Base-by-base conservation (phyloP, 2,329 filamentous ascomycete genomes). In the Aspergillus fumigatus region DNA sequence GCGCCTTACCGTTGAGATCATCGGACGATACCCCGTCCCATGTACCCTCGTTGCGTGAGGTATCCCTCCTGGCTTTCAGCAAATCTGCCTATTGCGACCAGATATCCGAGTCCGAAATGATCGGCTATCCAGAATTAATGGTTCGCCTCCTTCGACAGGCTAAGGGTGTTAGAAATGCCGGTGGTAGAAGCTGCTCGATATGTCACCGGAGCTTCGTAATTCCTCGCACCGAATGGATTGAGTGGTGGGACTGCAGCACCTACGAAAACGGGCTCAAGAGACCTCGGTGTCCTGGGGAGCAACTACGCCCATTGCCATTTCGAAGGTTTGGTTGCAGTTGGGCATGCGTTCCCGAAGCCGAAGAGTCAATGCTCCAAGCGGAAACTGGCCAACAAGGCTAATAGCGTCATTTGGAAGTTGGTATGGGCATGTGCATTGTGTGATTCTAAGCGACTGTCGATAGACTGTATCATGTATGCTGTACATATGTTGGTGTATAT, bases 201-300 rank as follows among this genome's bases (percentile, higher is more conserved):
- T 80, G 77, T 52, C 63, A 68, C 29, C 68, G 69, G 10, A 65
- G 64, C 7, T 79, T 75, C 48, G 71, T 79, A 5, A 66, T 77
- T 51, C 70, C 76, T 17, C 72, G 76, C 9, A 67, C 72, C 0
- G 69, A 75, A 59, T 79, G 77, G 75, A 65, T 77, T 21, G 77
- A 79, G 58, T 76, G 74, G 74, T 76, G 74, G 74, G 74, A 76
- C 57, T 72, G 72, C 53, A 68, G 64, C 14, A 72, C 73, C 1
- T 70, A 71, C 57, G 74, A 76, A 58, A 75, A 71, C 48, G 71
- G 70, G 3, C 61, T 70, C 51, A 73, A 74, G 60, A 59, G 64
- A n/a, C 62, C 68, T 5, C 66, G 73, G 17, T 53, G 57, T 26
- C 60, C 64, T 1, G 67, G 67, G 4, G 70, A 75, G 56, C 63